Evolutionary conservation across 106 monocot genomes (phyloP), one percentile per base, ranked within the genome.

Genomic region (Platanthera zijinensis): DNA sequence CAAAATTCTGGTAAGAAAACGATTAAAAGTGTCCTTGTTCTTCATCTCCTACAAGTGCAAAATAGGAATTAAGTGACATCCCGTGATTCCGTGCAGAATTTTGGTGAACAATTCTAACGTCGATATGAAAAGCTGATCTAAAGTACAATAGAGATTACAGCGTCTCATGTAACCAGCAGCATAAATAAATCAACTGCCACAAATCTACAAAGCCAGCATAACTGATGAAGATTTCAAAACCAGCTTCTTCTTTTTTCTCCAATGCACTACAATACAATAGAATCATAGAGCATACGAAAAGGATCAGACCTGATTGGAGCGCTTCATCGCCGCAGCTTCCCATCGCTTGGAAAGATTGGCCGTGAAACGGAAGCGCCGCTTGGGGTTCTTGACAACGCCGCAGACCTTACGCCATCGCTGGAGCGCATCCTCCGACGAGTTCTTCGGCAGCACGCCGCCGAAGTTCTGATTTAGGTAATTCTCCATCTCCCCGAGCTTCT

Each of bases 371-470:
- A 96, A 96, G 73, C 93, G 74, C 19, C 96, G 74, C 78, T 96
- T 96, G 15, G 93, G 96, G 82, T 96, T 96, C 91, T 96, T 96
- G 74, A 96, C 96, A 30, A 93, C 79, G 18, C 96, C 81, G 64
- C 84, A 84, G 19, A 93, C 75, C 12, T 80, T 87, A 82, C 96
- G 71, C 96, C 96, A 96, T 82, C 87, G 75, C 81, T 86, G 84
- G 12, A 96, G 87, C 45, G 87, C 80, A 75, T 93, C 93, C 50
- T 93, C 93, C 51, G 96, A 78, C 72, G 96, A 84, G 83, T 96
- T 79, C 89, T 96, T 96, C 54, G 93, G 74, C 82, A 87, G 87
- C 61, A 96, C 96, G 11, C 85, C 93, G 0, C 92, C 80, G 52
- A 96, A 96, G 69, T 96, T 96, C 72, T 89, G 48, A 13, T 91